Percentiles rank a stretch among this genome's conserved stretches.
Conservation (phyloP, 495 filamentous ascomycete species). For the Platismatia glauca region DNA sequence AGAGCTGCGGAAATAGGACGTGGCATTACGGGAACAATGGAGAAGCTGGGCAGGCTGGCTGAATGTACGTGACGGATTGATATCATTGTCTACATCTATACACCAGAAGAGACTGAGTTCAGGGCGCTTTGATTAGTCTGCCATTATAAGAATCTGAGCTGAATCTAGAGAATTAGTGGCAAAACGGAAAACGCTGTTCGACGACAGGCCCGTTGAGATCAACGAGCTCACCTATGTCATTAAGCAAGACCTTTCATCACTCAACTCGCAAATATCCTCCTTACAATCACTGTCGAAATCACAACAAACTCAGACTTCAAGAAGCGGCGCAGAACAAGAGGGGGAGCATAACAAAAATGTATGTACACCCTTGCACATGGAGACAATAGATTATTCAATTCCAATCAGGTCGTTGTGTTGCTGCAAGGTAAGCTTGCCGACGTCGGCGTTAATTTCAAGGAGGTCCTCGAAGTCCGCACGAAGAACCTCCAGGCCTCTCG, state of each 20-base stretch:
- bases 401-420: constrained; percentile 62
- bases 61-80: constrained; percentile 45
- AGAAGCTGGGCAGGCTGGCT: constrained; percentile 84
- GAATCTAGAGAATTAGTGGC: constrained; percentile 51
- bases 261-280: constrained; percentile 78
- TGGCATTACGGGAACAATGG: constrained; percentile 85
- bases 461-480: constrained; percentile 90
- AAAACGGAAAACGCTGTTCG: constrained; percentile 92
- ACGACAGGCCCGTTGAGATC: constrained; percentile 93
- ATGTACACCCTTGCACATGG: constrained; percentile 15
- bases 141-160: background rate
- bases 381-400: constrained; percentile 21
- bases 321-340: constrained; percentile 61
- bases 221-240: constrained; percentile 93
- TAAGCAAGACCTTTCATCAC: constrained; percentile 86
- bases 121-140: background rate
- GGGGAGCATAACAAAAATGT: constrained; percentile 96
- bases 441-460: constrained; percentile 90
- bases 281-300: constrained; percentile 63
- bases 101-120: background rate
- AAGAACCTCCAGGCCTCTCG: constrained; percentile 97
- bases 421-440: constrained; percentile 92
- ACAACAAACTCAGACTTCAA: constrained; percentile 58
- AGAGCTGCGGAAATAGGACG: constrained; percentile 82
- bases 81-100: background rate